phyloP scores from a whole-genome alignment of 495 filamentous ascomycete genomes.

The Amphirosellinia nigrospora region DNA sequence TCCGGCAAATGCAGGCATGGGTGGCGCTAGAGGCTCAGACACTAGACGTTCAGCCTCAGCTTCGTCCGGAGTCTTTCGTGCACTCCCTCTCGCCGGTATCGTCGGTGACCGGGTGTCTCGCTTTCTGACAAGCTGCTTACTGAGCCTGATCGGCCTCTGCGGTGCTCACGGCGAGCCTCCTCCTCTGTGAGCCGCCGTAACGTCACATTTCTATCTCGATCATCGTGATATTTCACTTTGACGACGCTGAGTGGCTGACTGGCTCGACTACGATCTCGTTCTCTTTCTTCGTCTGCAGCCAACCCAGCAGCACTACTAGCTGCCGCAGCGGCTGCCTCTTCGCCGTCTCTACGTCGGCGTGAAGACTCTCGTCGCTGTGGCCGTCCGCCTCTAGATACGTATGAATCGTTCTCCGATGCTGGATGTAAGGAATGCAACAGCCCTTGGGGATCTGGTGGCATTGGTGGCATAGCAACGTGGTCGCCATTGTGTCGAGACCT shows the following conservation, averaged over 20 bases:
- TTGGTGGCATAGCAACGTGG: slow-evolving; percentile 53
- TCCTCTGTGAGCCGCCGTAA: slow-evolving; percentile 80
- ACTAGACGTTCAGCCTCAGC: slow-evolving; percentile 47
- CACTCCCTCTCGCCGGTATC: slow-evolving; percentile 54
- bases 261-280: slow-evolving; percentile 45
- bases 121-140: slow-evolving; percentile 54
- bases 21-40: slow-evolving; percentile 48
- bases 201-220: slow-evolving; percentile 77
- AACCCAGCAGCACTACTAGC: slow-evolving; percentile 47
- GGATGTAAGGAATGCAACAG: slow-evolving; percentile 64
- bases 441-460: slow-evolving; percentile 61
- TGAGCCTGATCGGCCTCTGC: slow-evolving; percentile 50
- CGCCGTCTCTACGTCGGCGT: slow-evolving; percentile 49
- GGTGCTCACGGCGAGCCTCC: slow-evolving; percentile 61
- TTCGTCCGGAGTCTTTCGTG: slow-evolving; percentile 46
- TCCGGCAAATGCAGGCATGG: slow-evolving; percentile 52
- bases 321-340: slow-evolving; percentile 41
- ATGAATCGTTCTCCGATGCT: slow-evolving; percentile 65
- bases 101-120: slow-evolving; percentile 48
- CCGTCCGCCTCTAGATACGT: slow-evolving; percentile 56
- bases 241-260: slow-evolving; percentile 77
- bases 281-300: slow-evolving; percentile 39
- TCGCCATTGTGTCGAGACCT: slow-evolving; percentile 44
- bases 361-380: slow-evolving; percentile 52
- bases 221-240: slow-evolving; percentile 79